These are phyloP conservation scores for Fraxinus anomala DNA, from an alignment of 257 asterid genomes.

Conservation along the genomic window DNA sequence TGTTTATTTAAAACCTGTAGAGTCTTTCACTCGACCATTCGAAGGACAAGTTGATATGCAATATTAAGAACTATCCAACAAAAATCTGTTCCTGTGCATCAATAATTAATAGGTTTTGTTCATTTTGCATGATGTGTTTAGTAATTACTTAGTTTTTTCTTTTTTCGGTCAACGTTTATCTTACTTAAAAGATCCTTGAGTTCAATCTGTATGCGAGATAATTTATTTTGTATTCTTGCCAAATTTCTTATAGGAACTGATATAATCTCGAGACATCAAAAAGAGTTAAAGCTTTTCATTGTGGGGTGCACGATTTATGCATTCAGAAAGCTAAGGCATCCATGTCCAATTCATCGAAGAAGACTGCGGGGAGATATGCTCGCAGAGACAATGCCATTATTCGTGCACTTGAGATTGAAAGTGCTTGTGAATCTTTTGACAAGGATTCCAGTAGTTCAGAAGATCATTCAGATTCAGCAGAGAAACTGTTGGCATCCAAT, in stretches of 20 bases:
- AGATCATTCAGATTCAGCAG: conserved; percentile 48
- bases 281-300: conserved; percentile 83
- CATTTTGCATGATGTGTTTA: no score
- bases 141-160: no score
- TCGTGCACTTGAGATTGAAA: conserved; percentile 63
- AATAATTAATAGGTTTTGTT: no score
- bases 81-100: no score
- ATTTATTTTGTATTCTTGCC: no score
- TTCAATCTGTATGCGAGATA: no score
- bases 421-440: conserved; percentile 41
- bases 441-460: conserved; percentile 40
- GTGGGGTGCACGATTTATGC: conserved; percentile 78
- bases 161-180: no score
- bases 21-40: no score
- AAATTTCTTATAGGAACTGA: conserved; percentile 47
- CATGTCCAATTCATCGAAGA: conserved; percentile 36
- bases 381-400: conserved; percentile 63
- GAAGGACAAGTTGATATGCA: no score
- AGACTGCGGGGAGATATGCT: conserved; percentile 48
- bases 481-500: conserved; percentile 3
- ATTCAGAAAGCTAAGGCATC: conserved; percentile 64
- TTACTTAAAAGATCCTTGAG: no score
- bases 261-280: conserved; percentile 82
- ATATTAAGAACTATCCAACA: no score
- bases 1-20: no score